phyloP scores from a whole-genome alignment of 73 alveolate genomes.

The Paramecium caudatum region DNA sequence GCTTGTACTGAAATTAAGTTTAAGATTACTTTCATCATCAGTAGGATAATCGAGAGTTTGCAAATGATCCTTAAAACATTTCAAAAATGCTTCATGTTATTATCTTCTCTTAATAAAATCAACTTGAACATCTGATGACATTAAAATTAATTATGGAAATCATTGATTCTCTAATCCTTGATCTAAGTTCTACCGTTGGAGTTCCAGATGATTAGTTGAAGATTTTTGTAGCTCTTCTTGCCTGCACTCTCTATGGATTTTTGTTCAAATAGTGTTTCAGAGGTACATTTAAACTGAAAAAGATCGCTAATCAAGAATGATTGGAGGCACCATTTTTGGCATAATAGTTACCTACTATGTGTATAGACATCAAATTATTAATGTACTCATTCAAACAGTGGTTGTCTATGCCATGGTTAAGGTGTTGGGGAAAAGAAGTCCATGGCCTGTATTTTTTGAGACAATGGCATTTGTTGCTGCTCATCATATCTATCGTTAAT shows the following conservation, averaged over 20 bases:
- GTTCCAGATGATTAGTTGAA: slow-evolving; percentile 69
- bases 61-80: slow-evolving; percentile 41
- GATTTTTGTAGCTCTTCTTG: slow-evolving; percentile 23
- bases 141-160: slow-evolving; percentile 2
- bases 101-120: slow-evolving; percentile 33
- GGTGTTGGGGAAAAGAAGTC: slow-evolving; percentile 44
- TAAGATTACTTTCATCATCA: slow-evolving; percentile 4
- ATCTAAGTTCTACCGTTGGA: background rate
- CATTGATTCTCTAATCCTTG: background rate
- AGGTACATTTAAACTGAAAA: background rate
- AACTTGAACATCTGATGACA: slow-evolving; percentile 50
- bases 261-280: slow-evolving; percentile 16
- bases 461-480: slow-evolving; percentile 56
- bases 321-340: slow-evolving; percentile 41
- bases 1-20: background rate
- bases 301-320: slow-evolving; percentile 1
- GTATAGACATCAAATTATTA: slow-evolving; percentile 36
- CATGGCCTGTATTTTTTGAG: slow-evolving; percentile 53
- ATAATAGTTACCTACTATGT: slow-evolving; percentile 54
- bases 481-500: slow-evolving; percentile 70
- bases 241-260: slow-evolving; percentile 44
- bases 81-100: slow-evolving; percentile 14
- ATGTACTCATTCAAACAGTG: slow-evolving; percentile 34
- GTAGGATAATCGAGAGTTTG: background rate
- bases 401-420: slow-evolving; percentile 54